Base-by-base conservation (phyloP, 2,329 filamentous ascomycete genomes). In the Aspergillus ochraceus region DNA sequence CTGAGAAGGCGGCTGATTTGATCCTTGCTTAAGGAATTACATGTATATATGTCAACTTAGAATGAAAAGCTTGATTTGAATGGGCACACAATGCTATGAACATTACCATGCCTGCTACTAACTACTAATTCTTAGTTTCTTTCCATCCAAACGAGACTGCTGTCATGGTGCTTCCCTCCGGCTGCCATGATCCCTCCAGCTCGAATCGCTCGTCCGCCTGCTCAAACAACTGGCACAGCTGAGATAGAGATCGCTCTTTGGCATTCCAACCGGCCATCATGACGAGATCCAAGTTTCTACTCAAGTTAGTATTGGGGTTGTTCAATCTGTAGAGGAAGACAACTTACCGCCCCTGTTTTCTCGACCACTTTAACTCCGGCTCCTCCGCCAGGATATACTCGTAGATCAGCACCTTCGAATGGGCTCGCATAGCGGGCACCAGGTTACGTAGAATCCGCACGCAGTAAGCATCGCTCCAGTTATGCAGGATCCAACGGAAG, bases 381-480 rank as follows among this genome's bases (percentile, higher is more conserved):
- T n/a, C 3, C 36, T 39, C 36, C 14, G 36, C 36, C 5, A 39
- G 36, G 2, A 39, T 39, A 39, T 39, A 53, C 30, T 56, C 54
- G 14, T 56, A 49, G 26, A 56, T 56, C 20, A 56, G 12, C 6
- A 56, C 29, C 17, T 49, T 39, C 19, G 54, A 30, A 6, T 46
- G 42, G 9, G 24, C 32, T 6, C 42, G 49, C 29, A 56, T 20
- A 2, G 36, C 55, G 4, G 55, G 55, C 5, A 57, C 51, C 24
- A 52, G 42, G 10, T 39, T 46, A 20, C 49, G 47, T 22, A 57
- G 36, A 47, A 69, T 66, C 30, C 58, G 49, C 9, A 53, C 30
- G 2, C 63, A 63, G n/a, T 64, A 60, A 22, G 58, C 60, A 50
- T 68, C 60, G 10, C 64, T 52, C 66, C 66, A 71, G 54, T 69